Base-by-base conservation (phyloP, 1,284 basidiomycete genomes). In the Marasmius fiardii region DNA sequence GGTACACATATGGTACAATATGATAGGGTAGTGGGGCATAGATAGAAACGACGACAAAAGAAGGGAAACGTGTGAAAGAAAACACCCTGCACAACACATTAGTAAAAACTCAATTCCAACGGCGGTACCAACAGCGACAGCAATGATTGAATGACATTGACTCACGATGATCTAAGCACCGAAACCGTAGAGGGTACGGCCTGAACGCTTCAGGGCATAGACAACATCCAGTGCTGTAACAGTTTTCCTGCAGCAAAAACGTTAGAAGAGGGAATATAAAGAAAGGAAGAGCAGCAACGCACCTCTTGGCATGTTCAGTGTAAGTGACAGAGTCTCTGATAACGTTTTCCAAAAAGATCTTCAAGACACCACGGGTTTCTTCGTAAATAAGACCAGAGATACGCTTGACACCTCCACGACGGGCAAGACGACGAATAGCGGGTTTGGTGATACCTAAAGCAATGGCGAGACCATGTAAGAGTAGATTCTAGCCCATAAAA, bases 321-420 rank as follows among this genome's bases (percentile, higher is more conserved):
- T 95, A 95, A 72, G 93, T 95, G 69, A 95, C 93, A 54, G 93
- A 94, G 76, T 95, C 93, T 64, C 90, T 88, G 67, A 95, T 93
- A 69, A 93, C 86, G 60, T 86, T 88, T 74, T 91, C 86, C 54
- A 92, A 82, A 85, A 95, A 95, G 71, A 95, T 92, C 80, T 95
- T 95, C 66, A 95, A 82, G 43, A 95, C 92, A 80, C 93, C 92
- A 71, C 93, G 90, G 57, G 92, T 94, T 84, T 95, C 93, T 74
- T 95, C 92, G 75, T 95, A 95, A 76, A 95, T 93, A 64, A 93
- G 82, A 69, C 90, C 91, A 55, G 92, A 93, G 73, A 93, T 93
- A 89, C 91, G 91, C 81, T 95, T 94, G 69, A 94, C 92, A 88
- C 92, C 92, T 70, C 93, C 94, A 82, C 93, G 89, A 73, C 93